A percentile compares a stretch with the other conserved stretches of the same genome.
These are phyloP conservation scores for Saccharomycodes ludwigii DNA, from an alignment of 805 yeast species.

Conservation along the genomic window DNA sequence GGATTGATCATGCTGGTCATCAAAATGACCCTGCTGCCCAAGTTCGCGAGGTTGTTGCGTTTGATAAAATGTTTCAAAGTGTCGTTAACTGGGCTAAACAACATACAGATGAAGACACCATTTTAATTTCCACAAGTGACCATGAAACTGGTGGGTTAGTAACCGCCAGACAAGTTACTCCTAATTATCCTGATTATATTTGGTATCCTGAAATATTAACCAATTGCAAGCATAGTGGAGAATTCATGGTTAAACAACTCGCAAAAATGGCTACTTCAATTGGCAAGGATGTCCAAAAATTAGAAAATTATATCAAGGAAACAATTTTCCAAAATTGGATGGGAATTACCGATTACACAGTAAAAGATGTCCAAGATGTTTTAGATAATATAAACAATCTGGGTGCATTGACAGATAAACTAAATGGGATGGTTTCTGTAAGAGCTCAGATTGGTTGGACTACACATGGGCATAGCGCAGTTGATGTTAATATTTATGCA, in stretches of 20 bases:
- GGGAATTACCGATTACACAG: conserved; percentile 48
- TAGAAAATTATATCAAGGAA: conserved; percentile 34
- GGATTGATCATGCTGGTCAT: conserved; percentile 95
- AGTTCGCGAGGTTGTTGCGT: conserved; percentile 81
- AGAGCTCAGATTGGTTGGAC: conserved; percentile 94
- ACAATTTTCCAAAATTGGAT: conserved; percentile 51
- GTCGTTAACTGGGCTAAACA: conserved; percentile 56
- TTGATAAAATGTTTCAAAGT: conserved; percentile 67
- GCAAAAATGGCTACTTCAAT: conserved; percentile 15
- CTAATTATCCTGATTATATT: conserved; percentile 66
- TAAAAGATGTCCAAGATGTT: conserved; percentile 39
- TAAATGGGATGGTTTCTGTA: conserved; percentile 62
- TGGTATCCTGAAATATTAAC: conserved; percentile 77
- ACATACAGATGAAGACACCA: conserved; percentile 58
- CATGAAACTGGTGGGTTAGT: conserved; percentile 95
- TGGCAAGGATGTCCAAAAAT: conserved; percentile 9
- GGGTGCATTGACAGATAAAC: conserved; percentile 27
- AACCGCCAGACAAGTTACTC: conserved; percentile 65
- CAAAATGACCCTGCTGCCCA: conserved; percentile 91
- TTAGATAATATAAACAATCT: conserved; percentile 23
- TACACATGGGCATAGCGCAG: conserved; percentile 93
- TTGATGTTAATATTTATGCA: conserved; percentile 86
- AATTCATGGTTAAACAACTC: conserved; percentile 37
- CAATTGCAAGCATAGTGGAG: conserved; percentile 69
- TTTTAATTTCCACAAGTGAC: conserved; percentile 74